phyloP scores from a whole-genome alignment of 2,329 filamentous ascomycete genomes.

The Metarhizium sp. region DNA sequence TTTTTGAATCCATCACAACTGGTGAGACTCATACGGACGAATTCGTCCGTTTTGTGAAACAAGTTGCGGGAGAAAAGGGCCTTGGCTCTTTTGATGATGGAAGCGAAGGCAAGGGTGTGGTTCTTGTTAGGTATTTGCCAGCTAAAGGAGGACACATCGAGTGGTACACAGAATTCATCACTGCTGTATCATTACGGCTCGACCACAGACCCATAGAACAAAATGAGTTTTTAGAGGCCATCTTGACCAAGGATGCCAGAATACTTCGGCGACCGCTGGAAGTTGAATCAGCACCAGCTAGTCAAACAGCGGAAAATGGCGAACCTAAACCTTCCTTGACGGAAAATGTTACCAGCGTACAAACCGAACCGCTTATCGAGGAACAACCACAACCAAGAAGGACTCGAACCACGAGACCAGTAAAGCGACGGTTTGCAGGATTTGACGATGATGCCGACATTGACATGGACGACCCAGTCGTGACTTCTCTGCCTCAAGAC shows the following conservation, averaged over 20 bases:
- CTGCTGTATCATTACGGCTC: slow-evolving; percentile 58
- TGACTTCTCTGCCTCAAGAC: background rate
- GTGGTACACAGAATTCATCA: slow-evolving; percentile 65
- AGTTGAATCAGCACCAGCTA: slow-evolving; percentile 24
- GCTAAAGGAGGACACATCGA: slow-evolving; percentile 42
- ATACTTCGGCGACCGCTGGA: slow-evolving; percentile 61
- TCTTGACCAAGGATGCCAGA: slow-evolving; percentile 69
- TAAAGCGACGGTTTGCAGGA: slow-evolving; percentile 57
- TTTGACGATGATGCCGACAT: slow-evolving; percentile 48
- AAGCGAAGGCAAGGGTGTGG: slow-evolving; percentile 59
- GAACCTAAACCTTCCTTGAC: background rate
- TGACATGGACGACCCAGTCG: slow-evolving; percentile 19
- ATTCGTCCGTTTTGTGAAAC: slow-evolving; percentile 68
- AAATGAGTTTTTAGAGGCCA: slow-evolving; percentile 84
- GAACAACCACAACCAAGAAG: background rate
- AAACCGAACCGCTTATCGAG: slow-evolving; percentile 6
- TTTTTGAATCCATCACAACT: slow-evolving; percentile 53
- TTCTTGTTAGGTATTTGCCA: slow-evolving; percentile 65
- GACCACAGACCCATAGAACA: slow-evolving; percentile 81
- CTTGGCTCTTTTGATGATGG: slow-evolving; percentile 54
- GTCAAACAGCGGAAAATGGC: slow-evolving; percentile 9
- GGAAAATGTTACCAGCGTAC: slow-evolving; percentile 2
- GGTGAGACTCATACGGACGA: slow-evolving; percentile 62
- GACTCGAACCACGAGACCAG: slow-evolving; percentile 26
- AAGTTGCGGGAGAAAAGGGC: slow-evolving; percentile 64